Evolutionary conservation across 2,329 filamentous ascomycete genomes (phyloP).

Genomic region (Fusarium chlamydosporum): DNA sequence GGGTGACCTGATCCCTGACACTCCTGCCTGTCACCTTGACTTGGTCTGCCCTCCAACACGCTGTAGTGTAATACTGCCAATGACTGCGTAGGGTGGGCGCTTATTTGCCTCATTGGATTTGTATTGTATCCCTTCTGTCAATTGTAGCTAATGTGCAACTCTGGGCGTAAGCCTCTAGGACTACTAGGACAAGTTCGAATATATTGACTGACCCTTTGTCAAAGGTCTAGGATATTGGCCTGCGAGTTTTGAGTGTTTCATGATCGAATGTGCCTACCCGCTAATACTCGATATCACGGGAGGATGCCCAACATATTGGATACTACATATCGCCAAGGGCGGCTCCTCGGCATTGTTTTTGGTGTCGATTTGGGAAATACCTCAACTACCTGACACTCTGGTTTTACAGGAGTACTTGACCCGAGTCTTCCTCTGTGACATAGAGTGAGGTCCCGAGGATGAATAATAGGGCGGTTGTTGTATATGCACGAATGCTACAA

Average conservation of each 20-base stretch:
- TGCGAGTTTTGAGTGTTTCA: neutral
- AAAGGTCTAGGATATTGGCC: neutral
- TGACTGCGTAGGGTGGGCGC: slow-evolving; percentile 21
- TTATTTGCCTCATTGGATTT: slow-evolving; percentile 29
- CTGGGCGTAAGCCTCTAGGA: slow-evolving; percentile 7
- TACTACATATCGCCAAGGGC: slow-evolving; percentile 14
- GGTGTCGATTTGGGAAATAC: too few species aligned
- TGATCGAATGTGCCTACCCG: slow-evolving; percentile 5
- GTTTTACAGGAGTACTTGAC: neutral
- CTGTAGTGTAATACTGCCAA: neutral
- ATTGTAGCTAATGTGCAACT: neutral
- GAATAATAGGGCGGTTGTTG: neutral
- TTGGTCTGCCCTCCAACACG: slow-evolving; percentile 2
- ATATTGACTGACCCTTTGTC: neutral
- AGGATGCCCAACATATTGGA: slow-evolving; percentile 16
- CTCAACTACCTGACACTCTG: neutral
- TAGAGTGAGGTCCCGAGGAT: neutral
- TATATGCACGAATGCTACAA: neutral
- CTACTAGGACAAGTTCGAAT: slow-evolving; percentile 17
- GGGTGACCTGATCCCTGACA: slow-evolving; percentile 27
- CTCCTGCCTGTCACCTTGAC: slow-evolving; percentile 8
- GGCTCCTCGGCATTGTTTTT: neutral
- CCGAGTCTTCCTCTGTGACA: neutral
- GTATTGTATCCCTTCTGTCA: slow-evolving; percentile 10
- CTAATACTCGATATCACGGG: slow-evolving; percentile 16